Base-by-base conservation (phyloP, 495 filamentous ascomycete species). In the Bombardia bombarda region DNA sequence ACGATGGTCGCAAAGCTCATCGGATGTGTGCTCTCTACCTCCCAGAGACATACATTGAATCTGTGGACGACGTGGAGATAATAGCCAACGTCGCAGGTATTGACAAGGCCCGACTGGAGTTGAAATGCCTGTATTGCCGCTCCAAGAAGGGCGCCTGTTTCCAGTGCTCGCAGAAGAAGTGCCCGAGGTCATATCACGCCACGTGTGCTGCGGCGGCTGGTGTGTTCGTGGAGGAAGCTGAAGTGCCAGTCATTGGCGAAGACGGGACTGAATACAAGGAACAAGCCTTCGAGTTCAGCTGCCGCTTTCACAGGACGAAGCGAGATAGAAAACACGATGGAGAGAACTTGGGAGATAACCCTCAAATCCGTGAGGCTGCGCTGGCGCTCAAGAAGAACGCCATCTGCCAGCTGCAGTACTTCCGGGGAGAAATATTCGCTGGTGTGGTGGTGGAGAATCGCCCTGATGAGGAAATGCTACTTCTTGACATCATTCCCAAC, bases 161-260 rank as follows among this genome's bases (percentile, higher is more conserved):
- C 69, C 92, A 99, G 62, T 99, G 92, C 67, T 92, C 87, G 6
- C 81, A 83, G 44, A 92, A 88, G 70, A 97, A 95, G 62, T 99
- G 92, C 60, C 84, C 84, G 19, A 73, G 90, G 46, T 82, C 93
- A 3, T 99, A 94, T 60, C 92, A 99, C 62, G 87, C 90, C 2
- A 97, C 88, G 12, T 99, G 92, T 56, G 90, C 92, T 2, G 81
- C 85, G 18, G 77, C 89, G 13, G 92, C 90, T 32, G 92, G 93
- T 30, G 90, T 97, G 7, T 78, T 90, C 50, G 83, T 95, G 32
- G 90, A 99, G 56, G 77, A 84, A 55, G 86, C 84, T 12, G 75
- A 83, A 20, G 78, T 90, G 35, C 83, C 86, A 0, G 84, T 90
- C n/a, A 87, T 89, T 59, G 86, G 82, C 22, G 87, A 95, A 47